Conservation (phyloP, 2,329 filamentous ascomycete species). For the Gaeumannomyces sp. region DNA sequence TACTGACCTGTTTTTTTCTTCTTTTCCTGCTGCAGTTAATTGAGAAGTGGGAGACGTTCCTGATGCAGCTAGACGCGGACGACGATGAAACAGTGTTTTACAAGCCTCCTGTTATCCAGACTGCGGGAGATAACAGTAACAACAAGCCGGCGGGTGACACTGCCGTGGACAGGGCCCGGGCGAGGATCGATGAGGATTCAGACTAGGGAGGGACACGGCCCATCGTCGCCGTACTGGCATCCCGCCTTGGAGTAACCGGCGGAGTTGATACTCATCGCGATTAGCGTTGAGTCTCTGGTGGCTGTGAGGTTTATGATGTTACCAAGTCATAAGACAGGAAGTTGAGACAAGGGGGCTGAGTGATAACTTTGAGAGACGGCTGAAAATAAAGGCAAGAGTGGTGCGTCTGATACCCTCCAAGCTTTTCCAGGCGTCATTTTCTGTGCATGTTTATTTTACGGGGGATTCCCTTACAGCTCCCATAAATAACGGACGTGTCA, state of each 20-base stretch:
- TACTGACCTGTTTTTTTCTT: constrained; percentile 3
- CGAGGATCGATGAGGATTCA: constrained; percentile 54
- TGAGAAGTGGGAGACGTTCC: constrained; percentile 97
- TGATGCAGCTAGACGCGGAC: constrained; percentile 91
- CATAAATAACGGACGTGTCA: neutral
- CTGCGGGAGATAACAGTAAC: constrained; percentile 17
- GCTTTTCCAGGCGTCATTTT: no score
- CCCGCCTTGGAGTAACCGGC: neutral
- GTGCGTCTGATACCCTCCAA: constrained; percentile 1
- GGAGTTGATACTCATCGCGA: neutral
- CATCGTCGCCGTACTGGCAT: neutral
- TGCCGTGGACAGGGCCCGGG: constrained; percentile 53
- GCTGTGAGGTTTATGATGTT: neutral
- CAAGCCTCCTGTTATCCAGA: constrained; percentile 52
- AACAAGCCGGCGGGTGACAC: constrained; percentile 49
- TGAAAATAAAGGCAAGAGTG: neutral
- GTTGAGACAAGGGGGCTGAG: no score
- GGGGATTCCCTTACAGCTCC: neutral
- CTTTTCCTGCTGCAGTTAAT: constrained; percentile 39
- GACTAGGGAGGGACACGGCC: constrained; percentile 33
- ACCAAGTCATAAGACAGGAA: no score
- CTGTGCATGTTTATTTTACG: no score
- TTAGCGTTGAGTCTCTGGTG: neutral
- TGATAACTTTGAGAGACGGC: no score
- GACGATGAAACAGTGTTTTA: constrained; percentile 72